Percentiles rank a stretch among this genome's conserved stretches.
phyloP scores from a whole-genome alignment of 2,329 filamentous ascomycete genomes.

The Nigrospora oryzae region DNA sequence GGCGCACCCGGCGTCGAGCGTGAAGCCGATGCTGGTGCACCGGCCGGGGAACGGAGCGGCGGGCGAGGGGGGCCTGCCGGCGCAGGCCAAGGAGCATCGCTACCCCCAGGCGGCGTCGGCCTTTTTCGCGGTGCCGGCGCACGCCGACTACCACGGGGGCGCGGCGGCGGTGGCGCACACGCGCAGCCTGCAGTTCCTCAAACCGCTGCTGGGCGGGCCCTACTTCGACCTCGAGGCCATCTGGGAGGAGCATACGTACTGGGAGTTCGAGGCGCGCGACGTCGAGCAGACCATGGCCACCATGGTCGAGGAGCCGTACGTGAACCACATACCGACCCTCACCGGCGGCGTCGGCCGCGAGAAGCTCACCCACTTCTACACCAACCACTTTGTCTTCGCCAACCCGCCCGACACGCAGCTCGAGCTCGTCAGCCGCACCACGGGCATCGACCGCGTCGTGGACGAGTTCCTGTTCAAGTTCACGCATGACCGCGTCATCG shows the following conservation, averaged over 20 bases:
- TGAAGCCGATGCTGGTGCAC: constrained; percentile 6
- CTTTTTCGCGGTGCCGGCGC: constrained; percentile 40
- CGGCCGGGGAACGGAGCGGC: too few species aligned
- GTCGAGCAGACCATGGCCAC: constrained; percentile 72
- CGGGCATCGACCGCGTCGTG: constrained; percentile 63
- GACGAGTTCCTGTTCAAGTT: constrained; percentile 62
- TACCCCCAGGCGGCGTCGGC: constrained; percentile 34
- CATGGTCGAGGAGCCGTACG: constrained; percentile 72
- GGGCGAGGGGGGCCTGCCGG: not conserved
- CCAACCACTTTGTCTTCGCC: constrained; percentile 64
- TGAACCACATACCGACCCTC: constrained; percentile 67
- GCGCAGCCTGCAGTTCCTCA: constrained; percentile 56
- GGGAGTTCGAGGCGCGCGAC: constrained; percentile 60
- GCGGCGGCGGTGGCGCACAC: constrained; percentile 57
- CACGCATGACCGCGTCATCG: constrained; percentile 53
- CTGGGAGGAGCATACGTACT: constrained; percentile 71
- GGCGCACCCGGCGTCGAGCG: not conserved
- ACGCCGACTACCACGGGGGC: constrained; percentile 39
- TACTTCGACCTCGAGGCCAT: constrained; percentile 68
- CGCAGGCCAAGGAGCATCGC: constrained; percentile 17
- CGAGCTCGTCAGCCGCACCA: constrained; percentile 62
- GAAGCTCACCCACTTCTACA: constrained; percentile 59
- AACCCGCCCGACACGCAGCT: constrained; percentile 61
- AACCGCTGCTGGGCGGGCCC: constrained; percentile 52
- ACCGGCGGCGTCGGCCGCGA: constrained; percentile 63